Base-by-base conservation (phyloP, 2,329 filamentous ascomycete species). In the Epicoccum sorghinum region DNA sequence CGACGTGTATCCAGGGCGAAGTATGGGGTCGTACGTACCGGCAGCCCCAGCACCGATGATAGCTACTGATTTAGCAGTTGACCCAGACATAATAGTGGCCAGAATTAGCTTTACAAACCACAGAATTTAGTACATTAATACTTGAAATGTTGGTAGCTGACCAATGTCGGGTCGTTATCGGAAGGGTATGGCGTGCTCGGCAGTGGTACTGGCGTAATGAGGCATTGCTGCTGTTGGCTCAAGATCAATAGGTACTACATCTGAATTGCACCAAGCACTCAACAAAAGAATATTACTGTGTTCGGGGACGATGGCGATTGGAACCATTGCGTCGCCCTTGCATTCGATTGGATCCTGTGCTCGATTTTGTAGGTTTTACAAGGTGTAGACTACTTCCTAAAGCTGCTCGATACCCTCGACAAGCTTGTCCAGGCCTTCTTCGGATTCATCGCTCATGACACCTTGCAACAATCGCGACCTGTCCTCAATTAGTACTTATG, bases 381-480 rank as follows among this genome's bases (percentile, higher is more conserved):
- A 33, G 32, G 7, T n/a, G n/a, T n/a, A n/a, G n/a, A n/a, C 7
- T 33, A 33, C 10, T 12, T 12, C 10, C 32, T 55, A 80, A 52
- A 80, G 57, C 65, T 79, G 76, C 58, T 80, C 78, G 44, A 80
- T 71, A 10, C 74, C 76, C 45, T 68, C 71, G 24, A 79, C 61
- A 45, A 81, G 59, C 41, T 65, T 66, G 30, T 79, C 76, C 13
- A 80, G 59, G 13, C 58, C 57, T 52, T 55, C 61, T 13, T 69
- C 66, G 1, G 68, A 64, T 18, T 56, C 59, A 23, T 62, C 66
- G 29, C 66, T 65, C 58, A 71, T 41, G 23, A 73, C 25, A 0
- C 57, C 55, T 36, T 63, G 60, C 29, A 71, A 44, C 47, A 69
- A 62, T 12, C 61, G 53, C 33, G 62, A 65, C 43, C 67, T 69